Base-by-base conservation (phyloP, 768 basidiomycete species). In the Rhizopogon rudus region DNA sequence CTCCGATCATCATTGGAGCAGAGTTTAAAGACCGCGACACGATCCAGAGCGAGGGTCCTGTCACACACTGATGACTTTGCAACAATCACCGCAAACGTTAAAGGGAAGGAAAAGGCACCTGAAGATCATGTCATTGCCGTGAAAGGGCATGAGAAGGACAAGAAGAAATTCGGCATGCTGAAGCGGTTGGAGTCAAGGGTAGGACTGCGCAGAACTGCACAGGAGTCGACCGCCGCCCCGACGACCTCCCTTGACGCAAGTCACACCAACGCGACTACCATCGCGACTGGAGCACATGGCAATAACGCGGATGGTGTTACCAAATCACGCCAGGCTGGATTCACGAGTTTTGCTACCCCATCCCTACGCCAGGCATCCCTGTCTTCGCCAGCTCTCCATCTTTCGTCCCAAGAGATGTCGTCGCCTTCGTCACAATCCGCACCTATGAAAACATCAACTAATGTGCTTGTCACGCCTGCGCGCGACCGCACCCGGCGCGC, bases 341-440 rank as follows among this genome's bases (percentile, higher is more conserved):
- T 76, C 65, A 78, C 81, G 49, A 78, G 76, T 66, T 89, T 81
- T 72, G 71, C 78, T 57, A 77, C 82, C 43, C 87, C 87, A 43
- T 87, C 87, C 39, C 70, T 89, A 57, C 79, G 82, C 53, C 79
- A 79, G 57, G 88, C 81, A 40, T 87, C 89, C 45, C 77, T 86
- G 75, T 91, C 88, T 54, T 88, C 87, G 20, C 88, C 89, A 52
- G 78, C 84, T 29, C 69, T 91, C 43, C 84, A 87, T 63, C 76
- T 86, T 53, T 80, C 80, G 50, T 82, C 83, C 28, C 78, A 80
- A 69, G 73, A 80, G 35, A 63, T 77, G 50, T 78, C 80, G 50
- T 81, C 83, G 37, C 76, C 79, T n/a, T 77, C 74, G 63, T 78
- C 79, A 40, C 78, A 76, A 56, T 67, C 78, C 17, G 71, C 75